A percentile compares a stretch with the other conserved stretches of the same genome.
Conservation (phyloP, 2,329 filamentous ascomycete species). For the Byssoonygena ceratinophila region DNA sequence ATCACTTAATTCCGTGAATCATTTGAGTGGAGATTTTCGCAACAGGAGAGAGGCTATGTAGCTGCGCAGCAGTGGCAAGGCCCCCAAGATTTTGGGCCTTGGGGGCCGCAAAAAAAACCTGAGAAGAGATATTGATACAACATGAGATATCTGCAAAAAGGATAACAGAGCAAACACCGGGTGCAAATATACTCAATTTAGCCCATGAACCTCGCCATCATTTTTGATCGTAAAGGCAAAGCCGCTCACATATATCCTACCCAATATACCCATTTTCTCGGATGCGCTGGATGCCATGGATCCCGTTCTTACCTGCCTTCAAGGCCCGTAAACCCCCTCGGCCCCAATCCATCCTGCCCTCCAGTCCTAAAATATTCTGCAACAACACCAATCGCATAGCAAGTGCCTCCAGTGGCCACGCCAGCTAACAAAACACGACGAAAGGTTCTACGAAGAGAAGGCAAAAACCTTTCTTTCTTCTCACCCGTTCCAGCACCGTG, state of each 20-base stretch:
- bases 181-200: too few species aligned
- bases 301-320: slow-evolving; percentile 15
- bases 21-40: too few species aligned
- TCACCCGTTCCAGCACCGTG: not conserved
- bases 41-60: too few species aligned
- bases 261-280: not conserved
- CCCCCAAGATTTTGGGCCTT: too few species aligned
- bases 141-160: too few species aligned
- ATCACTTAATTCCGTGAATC: too few species aligned
- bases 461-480: slow-evolving; percentile 8
- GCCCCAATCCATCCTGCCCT: slow-evolving; percentile 29
- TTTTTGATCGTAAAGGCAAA: not conserved
- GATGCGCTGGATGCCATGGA: not conserved
- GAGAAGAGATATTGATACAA: too few species aligned
- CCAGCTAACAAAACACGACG: slow-evolving; percentile 30
- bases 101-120: too few species aligned
- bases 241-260: not conserved
- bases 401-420: slow-evolving; percentile 28
- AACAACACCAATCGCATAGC: slow-evolving; percentile 34
- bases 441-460: slow-evolving; percentile 19
- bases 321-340: slow-evolving; percentile 29
- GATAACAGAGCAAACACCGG: too few species aligned
- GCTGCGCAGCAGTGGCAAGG: too few species aligned
- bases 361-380: slow-evolving; percentile 35
- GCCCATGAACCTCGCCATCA: not conserved